Evolutionary conservation across 306 rosid species (phyloP).

Genomic region (Pyrus bretschneideri): DNA sequence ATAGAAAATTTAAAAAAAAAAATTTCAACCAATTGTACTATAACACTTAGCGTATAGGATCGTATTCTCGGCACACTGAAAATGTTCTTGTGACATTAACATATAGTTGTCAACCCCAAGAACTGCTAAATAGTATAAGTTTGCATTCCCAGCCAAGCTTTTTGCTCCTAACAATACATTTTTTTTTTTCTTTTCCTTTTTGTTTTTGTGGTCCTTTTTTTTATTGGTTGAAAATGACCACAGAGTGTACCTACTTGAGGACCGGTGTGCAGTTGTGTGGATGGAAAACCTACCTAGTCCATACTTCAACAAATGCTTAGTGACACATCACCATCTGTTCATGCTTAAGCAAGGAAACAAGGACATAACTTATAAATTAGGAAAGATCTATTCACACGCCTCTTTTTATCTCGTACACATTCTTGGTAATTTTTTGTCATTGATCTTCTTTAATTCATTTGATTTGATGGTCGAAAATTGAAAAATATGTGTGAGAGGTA

Average conservation of each 20-base stretch:
- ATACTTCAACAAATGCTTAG: neutral
- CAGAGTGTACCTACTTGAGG: neutral
- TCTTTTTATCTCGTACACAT: too few relatives aligned
- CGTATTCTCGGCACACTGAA: too few relatives aligned
- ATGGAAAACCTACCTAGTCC: neutral
- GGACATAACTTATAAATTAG: too few relatives aligned
- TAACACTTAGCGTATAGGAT: rapidly evolving
- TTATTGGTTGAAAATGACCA: neutral
- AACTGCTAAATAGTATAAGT: conserved; percentile 2
- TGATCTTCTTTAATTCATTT: too few relatives aligned
- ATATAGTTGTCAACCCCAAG: conserved; percentile 7
- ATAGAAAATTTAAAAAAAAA: too few relatives aligned
- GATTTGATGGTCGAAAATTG: too few relatives aligned
- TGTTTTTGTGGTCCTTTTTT: neutral
- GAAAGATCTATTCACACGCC: too few relatives aligned
- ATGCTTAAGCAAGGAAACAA: neutral
- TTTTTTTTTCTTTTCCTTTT: neutral
- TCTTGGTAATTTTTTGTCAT: too few relatives aligned
- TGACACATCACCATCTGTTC: neutral
- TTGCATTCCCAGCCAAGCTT: conserved; percentile 17
- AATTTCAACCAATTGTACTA: too few relatives aligned
- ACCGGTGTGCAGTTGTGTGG: neutral
- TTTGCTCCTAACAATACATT: neutral
- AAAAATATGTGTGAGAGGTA: rapidly evolving
- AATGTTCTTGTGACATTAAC: neutral